A percentile compares a stretch with the other conserved stretches of the same genome.
phyloP scores from a whole-genome alignment of 2,329 filamentous ascomycete species.

The Exophiala calicioides region DNA sequence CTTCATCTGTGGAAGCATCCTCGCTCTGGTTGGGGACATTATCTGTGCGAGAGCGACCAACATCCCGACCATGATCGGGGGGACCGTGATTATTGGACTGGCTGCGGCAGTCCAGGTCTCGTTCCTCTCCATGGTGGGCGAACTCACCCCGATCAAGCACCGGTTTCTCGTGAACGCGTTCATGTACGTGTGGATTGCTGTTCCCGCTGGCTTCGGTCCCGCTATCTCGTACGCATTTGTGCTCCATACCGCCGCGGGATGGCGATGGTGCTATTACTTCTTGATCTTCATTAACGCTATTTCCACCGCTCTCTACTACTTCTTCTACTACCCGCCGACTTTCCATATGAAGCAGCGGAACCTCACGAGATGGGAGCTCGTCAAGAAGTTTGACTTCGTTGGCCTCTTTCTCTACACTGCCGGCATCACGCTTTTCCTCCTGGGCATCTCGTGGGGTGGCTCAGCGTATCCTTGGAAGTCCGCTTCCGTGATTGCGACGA shows the following conservation, averaged over 20 bases:
- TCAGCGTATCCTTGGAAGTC: slow-evolving; percentile 48
- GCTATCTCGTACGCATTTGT: slow-evolving; percentile 41
- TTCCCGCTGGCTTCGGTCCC: slow-evolving; percentile 40
- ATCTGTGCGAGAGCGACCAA: too few species aligned
- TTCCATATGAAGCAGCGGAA: slow-evolving; percentile 44
- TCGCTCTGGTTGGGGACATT: too few species aligned
- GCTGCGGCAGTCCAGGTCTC: too few species aligned
- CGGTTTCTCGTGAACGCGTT: slow-evolving; percentile 37
- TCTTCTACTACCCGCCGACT: background rate
- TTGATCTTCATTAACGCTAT: background rate
- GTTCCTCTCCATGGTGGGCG: slow-evolving; percentile 41
- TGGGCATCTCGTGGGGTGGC: slow-evolving; percentile 54
- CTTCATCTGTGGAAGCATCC: too few species aligned
- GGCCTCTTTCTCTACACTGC: slow-evolving; percentile 46
- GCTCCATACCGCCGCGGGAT: background rate
- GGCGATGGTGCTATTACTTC: background rate
- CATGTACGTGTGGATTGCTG: slow-evolving; percentile 39
- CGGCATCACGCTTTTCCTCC: slow-evolving; percentile 44
- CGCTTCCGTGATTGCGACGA: slow-evolving; percentile 46
- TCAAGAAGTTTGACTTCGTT: slow-evolving; percentile 49
- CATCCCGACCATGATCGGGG: too few species aligned
- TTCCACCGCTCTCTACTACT: background rate
- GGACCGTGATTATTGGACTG: too few species aligned
- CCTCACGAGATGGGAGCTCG: slow-evolving; percentile 45
- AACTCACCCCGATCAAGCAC: slow-evolving; percentile 43